Conservation (phyloP, 179 eudicot species). For the Carnegiea gigantea region DNA sequence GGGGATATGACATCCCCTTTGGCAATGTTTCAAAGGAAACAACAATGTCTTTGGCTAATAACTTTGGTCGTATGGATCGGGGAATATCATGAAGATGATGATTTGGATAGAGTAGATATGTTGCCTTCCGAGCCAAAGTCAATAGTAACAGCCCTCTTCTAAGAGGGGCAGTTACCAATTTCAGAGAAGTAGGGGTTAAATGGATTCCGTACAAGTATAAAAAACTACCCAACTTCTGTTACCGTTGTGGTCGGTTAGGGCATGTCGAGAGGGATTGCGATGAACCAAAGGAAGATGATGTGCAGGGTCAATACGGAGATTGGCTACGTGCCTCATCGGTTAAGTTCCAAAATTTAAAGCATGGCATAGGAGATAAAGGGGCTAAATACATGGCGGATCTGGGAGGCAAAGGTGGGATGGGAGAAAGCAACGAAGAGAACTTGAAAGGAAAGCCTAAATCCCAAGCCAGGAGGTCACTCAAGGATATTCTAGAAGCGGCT, state of each 20-base stretch:
- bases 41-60: not conserved
- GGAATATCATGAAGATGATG: not conserved
- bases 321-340: not conserved
- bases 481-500: not conserved
- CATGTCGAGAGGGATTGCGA: not conserved
- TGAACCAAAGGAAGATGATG: not conserved
- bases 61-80: not conserved
- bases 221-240: not conserved
- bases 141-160: not conserved
- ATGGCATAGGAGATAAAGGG: not conserved
- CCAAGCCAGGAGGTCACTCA: not conserved
- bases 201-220: not conserved
- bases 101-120: not conserved
- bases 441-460: not conserved
- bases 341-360: not conserved
- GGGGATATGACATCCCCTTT: not conserved
- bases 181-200: not conserved
- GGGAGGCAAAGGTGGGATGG: not conserved
- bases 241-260: not conserved
- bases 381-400: too few species aligned
- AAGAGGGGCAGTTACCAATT: not conserved
- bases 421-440: not conserved
- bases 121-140: not conserved
- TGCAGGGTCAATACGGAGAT: not conserved
- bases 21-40: not conserved